Evolutionary conservation across 2,329 filamentous ascomycete genomes (phyloP), one percentile per base, ranked within the genome.

Genomic region (Aspergillus melleus): DNA sequence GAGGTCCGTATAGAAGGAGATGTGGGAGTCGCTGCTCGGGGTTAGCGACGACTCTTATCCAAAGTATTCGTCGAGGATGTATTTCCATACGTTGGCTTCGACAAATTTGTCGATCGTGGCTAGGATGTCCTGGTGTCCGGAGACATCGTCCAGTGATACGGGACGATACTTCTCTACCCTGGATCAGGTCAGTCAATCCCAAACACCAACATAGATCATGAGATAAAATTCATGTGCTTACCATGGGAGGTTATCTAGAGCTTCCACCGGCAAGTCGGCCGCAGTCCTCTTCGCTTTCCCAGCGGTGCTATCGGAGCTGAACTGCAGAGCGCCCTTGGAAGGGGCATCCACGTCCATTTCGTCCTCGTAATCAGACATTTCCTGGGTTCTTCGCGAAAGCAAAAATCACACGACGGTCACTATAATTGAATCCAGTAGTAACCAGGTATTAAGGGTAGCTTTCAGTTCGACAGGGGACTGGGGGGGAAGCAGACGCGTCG

Each of bases 161-260:
- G 95, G 95, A 55, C 95, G 87, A 78, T 98, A 99, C 73, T 99
- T 99, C 74, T 99, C 95, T 9, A 99, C 92, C 93, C 90, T 92
- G 61, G 1, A 11, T 50, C 51, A 60, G 57, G 64, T 68, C 54
- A 67, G 54, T 61, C 52, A 68, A 59, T 11, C 9, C 8, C 8
- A 9, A 29, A 29, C 26, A 19, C 14, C 12, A 6, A 6, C 32
- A 29, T 1, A 16, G 8, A 24, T 5, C 22, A 9, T 20, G 8
- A 11, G 44, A 6, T 9, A 16, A 2, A 3, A 20, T 12, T 29
- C 8, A n/a, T 29, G 24, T 36, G 52, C 72, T 60, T 73, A 96
- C 94, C 95, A 99, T 79, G 95, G 95, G 19, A 99, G 78, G 65
- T 89, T 93, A 75, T 99, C 95, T 76, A 96, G 91, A 53, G 93